Conservation (phyloP, 805 yeast species). For the Kuraishia piskuri region DNA sequence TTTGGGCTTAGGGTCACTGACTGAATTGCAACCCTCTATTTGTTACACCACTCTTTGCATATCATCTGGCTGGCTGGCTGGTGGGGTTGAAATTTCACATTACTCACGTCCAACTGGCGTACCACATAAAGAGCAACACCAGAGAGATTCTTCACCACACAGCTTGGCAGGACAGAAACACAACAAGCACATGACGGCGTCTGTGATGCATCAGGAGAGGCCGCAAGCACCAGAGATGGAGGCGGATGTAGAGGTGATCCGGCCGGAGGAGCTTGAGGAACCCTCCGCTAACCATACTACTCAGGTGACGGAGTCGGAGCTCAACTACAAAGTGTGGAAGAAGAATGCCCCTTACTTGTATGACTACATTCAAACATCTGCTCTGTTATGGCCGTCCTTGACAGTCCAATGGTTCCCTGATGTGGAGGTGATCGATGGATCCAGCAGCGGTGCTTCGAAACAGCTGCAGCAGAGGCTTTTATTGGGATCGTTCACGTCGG, state of each 20-base stretch:
- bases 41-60: no score
- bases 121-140: neutral
- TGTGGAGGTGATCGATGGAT: slow-evolving; percentile 16
- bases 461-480: slow-evolving; percentile 33
- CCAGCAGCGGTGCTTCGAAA: slow-evolving; percentile 11
- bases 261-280: neutral
- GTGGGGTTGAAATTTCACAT: neutral
- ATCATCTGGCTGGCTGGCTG: neutral
- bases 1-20: no score
- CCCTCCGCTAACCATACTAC: neutral
- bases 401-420: slow-evolving; percentile 61
- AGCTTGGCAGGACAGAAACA: neutral
- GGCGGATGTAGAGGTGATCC: neutral
- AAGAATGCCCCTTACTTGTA: slow-evolving; percentile 51
- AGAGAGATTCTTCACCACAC: no score
- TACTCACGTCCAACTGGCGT: neutral
- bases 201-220: neutral
- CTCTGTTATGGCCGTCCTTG: slow-evolving; percentile 58
- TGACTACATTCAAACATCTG: slow-evolving; percentile 40
- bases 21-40: no score
- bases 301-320: neutral
- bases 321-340: slow-evolving; percentile 49
- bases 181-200: neutral
- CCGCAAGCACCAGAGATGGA: neutral
- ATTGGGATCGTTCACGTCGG: slow-evolving; percentile 58